Conservation (phyloP, 768 basidiomycete species). For the Tylopilus felleus region DNA sequence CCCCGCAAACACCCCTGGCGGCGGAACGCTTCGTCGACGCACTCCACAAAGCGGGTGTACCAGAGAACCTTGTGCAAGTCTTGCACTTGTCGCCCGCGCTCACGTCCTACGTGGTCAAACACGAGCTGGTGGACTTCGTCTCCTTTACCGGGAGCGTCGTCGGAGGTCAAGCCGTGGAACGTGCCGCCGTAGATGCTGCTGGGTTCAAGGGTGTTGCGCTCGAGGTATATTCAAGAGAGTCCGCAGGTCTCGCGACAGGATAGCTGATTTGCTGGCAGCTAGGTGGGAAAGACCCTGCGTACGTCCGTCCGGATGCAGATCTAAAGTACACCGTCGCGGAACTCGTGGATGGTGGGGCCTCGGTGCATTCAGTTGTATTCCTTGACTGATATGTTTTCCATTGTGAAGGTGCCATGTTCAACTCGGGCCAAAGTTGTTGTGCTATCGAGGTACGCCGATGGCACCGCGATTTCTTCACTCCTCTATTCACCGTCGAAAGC, state of each 20-base stretch:
- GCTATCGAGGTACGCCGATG: slow-evolving; percentile 66
- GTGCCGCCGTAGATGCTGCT: slow-evolving; percentile 57
- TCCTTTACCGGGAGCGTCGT: slow-evolving; percentile 88
- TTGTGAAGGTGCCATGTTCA: slow-evolving; percentile 80
- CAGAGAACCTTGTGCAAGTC: slow-evolving; percentile 68
- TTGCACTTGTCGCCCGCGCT: slow-evolving; percentile 68
- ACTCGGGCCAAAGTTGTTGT: slow-evolving; percentile 97
- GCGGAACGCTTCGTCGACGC: slow-evolving; percentile 77
- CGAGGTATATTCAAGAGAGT: slow-evolving; percentile 49
- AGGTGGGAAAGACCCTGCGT: slow-evolving; percentile 97
- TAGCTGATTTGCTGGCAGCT: slow-evolving; percentile 48
- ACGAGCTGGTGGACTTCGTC: slow-evolving; percentile 72
- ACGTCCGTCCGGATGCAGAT: slow-evolving; percentile 86
- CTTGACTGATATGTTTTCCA: neutral
- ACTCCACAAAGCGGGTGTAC: slow-evolving; percentile 74
- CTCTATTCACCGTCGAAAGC: slow-evolving; percentile 37
- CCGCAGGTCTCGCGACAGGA: neutral
- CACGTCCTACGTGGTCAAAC: slow-evolving; percentile 57
- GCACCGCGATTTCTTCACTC: neutral
- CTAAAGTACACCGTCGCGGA: slow-evolving; percentile 78
- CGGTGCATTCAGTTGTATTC: neutral
- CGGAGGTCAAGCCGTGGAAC: slow-evolving; percentile 72
- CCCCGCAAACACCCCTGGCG: slow-evolving; percentile 90
- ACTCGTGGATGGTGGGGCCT: slow-evolving; percentile 76
- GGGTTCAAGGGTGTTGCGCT: slow-evolving; percentile 87